Evolutionary conservation across 345 rosid genomes (phyloP), one percentile per base, ranked within the genome.

Genomic region (Hibiscus mutabilis): DNA sequence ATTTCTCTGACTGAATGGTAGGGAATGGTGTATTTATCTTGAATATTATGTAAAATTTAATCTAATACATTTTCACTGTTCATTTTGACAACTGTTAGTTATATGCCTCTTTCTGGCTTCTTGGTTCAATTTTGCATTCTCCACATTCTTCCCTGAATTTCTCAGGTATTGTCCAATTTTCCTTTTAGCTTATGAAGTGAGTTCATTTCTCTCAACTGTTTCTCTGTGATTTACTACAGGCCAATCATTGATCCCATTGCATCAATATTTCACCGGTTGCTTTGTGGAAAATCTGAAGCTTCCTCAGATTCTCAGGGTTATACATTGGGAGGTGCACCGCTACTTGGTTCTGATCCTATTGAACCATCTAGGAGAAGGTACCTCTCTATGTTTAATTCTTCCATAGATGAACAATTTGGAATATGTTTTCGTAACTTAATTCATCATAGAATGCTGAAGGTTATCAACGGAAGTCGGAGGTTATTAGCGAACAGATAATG

Each of bases 341-440:
- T 96, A 76, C 98, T 88, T n/a, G 97, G 97, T 75, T 96, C 98
- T 71, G 97, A 96, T 76, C 91, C 97, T 47, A 84, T 87, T 49
- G 99, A 96, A 83, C 90, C 99, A 69, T 84, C 99, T 56, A 86
- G 99, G 79, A 92, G 98, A 79, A 91, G 99, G 99, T 90, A 82
- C 71, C 14, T n/a, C 22, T 46, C 2, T 22, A 6, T 64, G 66
- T 29, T 61, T 60, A 15, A 47, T 58, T 46, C 25, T 70, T 14
- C 29, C 49, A 47, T 29, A 47, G 66, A n/a, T 33, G 22, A 59
- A 27, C 37, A 27, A 27, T 59, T 59, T 27, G 37, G 14, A 31
- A n/a, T 10, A n/a, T 7, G 44, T 31, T 63, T 19, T 14, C 29
- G 22, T 40, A 40, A 11, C 25, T 40, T 3, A 15, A 21, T 37